Base-by-base conservation (phyloP, 371 early-diverging fungal species). In the Catenaria anguillulae region DNA sequence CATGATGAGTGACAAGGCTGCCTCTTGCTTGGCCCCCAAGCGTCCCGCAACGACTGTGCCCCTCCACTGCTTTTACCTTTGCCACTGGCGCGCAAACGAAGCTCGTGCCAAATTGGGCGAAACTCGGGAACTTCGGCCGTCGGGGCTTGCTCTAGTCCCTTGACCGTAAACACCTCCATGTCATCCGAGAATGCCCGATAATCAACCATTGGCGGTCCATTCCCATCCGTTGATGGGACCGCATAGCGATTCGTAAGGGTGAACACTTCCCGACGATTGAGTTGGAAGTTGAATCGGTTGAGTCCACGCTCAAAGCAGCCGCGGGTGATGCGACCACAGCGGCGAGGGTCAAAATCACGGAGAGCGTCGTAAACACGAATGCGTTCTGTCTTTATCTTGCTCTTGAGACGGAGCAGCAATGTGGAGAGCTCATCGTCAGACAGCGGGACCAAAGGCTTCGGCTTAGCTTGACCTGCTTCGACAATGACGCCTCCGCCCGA, bases 131-230 rank as follows among this genome's bases (percentile, higher is more conserved):
- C 74, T 37, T 71, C 69, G 5, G 29, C 55, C n/a, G 65, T 64
- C 6, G 78, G 78, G 6, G 60, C 56, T 33, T 64, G 65, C 33
- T 72, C 74, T 17, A 78, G 59, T 3, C 67, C 72, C 60, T 73
- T 67, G 5, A 56, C 43, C 1, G 78, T 78, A 62, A 77, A 77
- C 33, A 78, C 78, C 45, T 78, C 78, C 35, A 78, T 64, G 1
- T 61, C 67, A 62, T 75, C 70, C 5, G 70, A 62, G 62, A 78
- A 78, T 13, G 33, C 35, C 35, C 65, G 60, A 63, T 77, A 77
- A 48, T 73, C 56, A 48, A 77, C 74, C 50, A 63, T 60, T 1
- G 42, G 31, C 31, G 50, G 15, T 33, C 23, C 23, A 24, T 37
- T 37, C 8, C 37, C 8, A 4, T 13, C 37, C 8, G 8, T 29